These are phyloP conservation scores for Oenanthe sinensis DNA, from an alignment of 129 eudicot species.

Conservation along the genomic window DNA sequence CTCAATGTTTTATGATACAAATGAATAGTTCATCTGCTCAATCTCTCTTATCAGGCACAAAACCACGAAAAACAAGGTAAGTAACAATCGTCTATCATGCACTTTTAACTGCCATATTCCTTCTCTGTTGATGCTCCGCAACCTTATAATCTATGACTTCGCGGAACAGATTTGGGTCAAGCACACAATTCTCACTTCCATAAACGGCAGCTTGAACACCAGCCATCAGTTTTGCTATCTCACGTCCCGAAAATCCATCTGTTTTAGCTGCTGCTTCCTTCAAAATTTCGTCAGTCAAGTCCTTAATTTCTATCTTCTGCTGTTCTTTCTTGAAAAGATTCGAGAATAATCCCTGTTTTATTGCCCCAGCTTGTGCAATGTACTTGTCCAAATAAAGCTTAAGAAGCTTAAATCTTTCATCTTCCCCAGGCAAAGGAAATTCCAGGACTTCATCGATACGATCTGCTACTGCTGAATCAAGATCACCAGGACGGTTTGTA, in stretches of 20 bases:
- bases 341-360: slow-evolving; percentile 59
- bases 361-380: slow-evolving; percentile 80
- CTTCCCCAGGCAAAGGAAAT: slow-evolving; percentile 96
- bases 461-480: slow-evolving; percentile 93
- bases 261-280: slow-evolving; percentile 86
- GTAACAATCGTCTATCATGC: neutral
- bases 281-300: slow-evolving; percentile 54
- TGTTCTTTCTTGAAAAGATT: slow-evolving; percentile 55
- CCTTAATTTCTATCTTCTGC: slow-evolving; percentile 78
- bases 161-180: slow-evolving; percentile 35
- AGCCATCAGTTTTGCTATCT: slow-evolving; percentile 93
- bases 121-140: slow-evolving; percentile 95
- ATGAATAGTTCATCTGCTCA: slow-evolving; percentile 4
- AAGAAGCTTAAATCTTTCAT: slow-evolving; percentile 74
- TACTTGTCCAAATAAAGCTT: slow-evolving; percentile 85
- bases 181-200: slow-evolving; percentile 80
- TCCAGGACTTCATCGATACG: slow-evolving; percentile 95
- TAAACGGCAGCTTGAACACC: slow-evolving; percentile 98
- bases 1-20: neutral
- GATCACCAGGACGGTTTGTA: slow-evolving; percentile 97
- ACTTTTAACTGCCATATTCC: slow-evolving; percentile 38
- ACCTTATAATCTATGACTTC: slow-evolving; percentile 94
- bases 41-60: neutral
- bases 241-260: slow-evolving; percentile 94
- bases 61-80: neutral